Conservation (phyloP, 345 rosid genomes). For the Corchorus capsularis region DNA sequence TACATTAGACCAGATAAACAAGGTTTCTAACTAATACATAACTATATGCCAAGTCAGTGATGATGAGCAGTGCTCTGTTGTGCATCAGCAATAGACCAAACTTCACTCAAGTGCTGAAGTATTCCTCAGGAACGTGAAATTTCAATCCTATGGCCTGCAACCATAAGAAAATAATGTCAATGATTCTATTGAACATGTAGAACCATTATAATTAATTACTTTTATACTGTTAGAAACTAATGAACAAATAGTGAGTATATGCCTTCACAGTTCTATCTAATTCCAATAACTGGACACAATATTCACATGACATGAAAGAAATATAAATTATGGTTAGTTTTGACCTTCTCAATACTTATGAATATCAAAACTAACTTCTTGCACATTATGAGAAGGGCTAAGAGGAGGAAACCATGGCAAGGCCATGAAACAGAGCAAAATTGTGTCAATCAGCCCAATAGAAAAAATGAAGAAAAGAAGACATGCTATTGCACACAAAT, state of each 20-base stretch:
- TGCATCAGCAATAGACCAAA: neutral
- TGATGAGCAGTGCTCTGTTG: neutral
- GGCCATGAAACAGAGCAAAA: conserved; percentile 1
- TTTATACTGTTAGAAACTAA: neutral
- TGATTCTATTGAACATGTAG: neutral
- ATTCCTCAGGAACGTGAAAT: conserved; percentile 80
- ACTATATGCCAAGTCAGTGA: neutral
- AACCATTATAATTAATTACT: neutral
- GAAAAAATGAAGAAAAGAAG: neutral
- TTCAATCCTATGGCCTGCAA: conserved; percentile 74
- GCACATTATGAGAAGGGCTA: neutral
- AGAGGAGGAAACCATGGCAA: neutral
- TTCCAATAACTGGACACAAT: neutral
- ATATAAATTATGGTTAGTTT: neutral
- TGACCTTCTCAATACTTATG: neutral
- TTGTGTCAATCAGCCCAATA: neutral
- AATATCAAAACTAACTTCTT: neutral
- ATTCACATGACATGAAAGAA: neutral
- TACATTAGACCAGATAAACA: neutral
- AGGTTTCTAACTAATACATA: neutral
- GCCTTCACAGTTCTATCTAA: neutral
- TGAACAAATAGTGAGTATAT: neutral
- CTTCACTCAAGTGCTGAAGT: conserved; percentile 39
- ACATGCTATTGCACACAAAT: neutral
- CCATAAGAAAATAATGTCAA: conserved; percentile 5